Conservation (phyloP, 2,329 filamentous ascomycete genomes). For the Colletotrichum sansevieriae region DNA sequence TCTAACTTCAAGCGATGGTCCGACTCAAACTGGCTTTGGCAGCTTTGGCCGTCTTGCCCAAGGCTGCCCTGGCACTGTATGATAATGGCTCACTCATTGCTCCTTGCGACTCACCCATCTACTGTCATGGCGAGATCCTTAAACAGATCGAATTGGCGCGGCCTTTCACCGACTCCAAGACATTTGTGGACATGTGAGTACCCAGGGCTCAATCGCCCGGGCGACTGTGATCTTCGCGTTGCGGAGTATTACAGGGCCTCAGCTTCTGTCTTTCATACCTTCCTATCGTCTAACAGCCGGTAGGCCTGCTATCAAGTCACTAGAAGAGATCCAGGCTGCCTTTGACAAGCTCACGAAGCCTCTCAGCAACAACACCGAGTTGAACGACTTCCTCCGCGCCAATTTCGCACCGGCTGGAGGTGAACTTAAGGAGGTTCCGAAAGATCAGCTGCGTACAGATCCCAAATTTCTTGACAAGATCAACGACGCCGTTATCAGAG, state of each 20-base stretch:
- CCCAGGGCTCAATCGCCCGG: neutral
- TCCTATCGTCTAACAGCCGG: slow-evolving; percentile 34
- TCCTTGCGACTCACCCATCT: slow-evolving; percentile 76
- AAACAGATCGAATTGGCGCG: slow-evolving; percentile 72
- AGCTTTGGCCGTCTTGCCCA: slow-evolving; percentile 36
- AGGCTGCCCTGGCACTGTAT: slow-evolving; percentile 62
- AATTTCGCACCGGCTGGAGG: slow-evolving; percentile 75
- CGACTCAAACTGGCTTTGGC: slow-evolving; percentile 11
- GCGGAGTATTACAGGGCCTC: neutral
- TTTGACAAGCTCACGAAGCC: slow-evolving; percentile 72
- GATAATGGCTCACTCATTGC: slow-evolving; percentile 71
- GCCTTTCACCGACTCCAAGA: slow-evolving; percentile 77
- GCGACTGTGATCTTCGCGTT: neutral
- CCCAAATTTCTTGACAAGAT: slow-evolving; percentile 70
- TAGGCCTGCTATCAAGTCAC: slow-evolving; percentile 70
- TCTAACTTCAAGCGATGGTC: slow-evolving; percentile 16
- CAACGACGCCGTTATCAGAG: slow-evolving; percentile 68
- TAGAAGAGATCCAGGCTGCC: slow-evolving; percentile 71
- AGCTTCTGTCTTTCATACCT: neutral
- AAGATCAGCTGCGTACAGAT: slow-evolving; percentile 65
- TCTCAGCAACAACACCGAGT: slow-evolving; percentile 71
- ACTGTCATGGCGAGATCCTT: slow-evolving; percentile 75
- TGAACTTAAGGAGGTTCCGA: slow-evolving; percentile 69
- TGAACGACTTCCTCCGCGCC: slow-evolving; percentile 71
- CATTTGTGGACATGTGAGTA: slow-evolving; percentile 76